Evolutionary conservation across 164 flowering plant species (phyloP), one percentile per base, ranked within the genome.

Genomic region (Santalum album): DNA sequence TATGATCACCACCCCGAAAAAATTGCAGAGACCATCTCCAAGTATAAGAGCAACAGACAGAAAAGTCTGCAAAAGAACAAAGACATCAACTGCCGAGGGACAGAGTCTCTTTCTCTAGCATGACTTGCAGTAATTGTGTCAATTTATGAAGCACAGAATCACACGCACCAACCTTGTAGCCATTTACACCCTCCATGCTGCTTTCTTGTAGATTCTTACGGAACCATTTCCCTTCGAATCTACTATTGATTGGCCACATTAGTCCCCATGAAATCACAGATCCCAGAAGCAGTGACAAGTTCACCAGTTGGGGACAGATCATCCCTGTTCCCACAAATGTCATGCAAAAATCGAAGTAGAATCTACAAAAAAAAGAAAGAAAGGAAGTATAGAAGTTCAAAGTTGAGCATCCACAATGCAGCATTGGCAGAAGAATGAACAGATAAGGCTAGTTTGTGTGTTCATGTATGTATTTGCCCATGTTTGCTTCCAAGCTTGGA

Each of bases 21-120:
- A 80, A 48, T 68, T 80, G 77, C 76, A 83, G 20, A 80, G 75
- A 18, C 89, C 89, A 65, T 80, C 89, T 3, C 89, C 86, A 0
- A 83, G 58, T 25, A 78, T 75, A 29, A 83, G 79, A 43, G 86
- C 74, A 40, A 80, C 71, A 5, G 84, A 66, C 38, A 80, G 14
- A 25, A 80, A 83, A 11, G 72, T 84, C 83, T 81, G 78, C 60
- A 19, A 29, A 53, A 15, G 23, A 9, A n/a, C 2, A 32, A 11
- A 19, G 7, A 1, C n/a, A 29, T 2, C 40, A 11, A 19, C 3
- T 9, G 12, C 16, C 6, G 2, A 36, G 2, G 12, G 12, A 29
- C 34, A 3, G 34, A 29, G 9, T 29, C 34, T 9, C 9, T 29
- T 29, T 29, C 34, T 29, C 34, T 29, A 29, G 6, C 34, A 9